phyloP scores from a whole-genome alignment of 2,329 filamentous ascomycete genomes.

The Fusarium floridanum region DNA sequence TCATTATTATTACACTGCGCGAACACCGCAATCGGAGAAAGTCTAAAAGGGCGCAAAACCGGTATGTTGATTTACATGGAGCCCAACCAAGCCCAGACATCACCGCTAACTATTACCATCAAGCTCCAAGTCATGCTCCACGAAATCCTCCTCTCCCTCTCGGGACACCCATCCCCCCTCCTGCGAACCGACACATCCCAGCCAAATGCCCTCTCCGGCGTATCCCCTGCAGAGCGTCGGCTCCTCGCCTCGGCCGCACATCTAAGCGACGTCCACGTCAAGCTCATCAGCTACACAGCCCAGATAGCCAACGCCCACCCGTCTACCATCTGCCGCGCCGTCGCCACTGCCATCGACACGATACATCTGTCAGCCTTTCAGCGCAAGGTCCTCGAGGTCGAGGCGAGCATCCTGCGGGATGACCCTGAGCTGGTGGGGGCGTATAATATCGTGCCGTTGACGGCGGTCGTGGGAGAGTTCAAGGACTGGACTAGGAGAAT shows the following conservation, averaged over 20 bases:
- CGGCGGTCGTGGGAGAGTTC: constrained; percentile 86
- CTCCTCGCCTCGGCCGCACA: constrained; percentile 82
- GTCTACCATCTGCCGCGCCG: constrained; percentile 88
- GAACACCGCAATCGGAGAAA: constrained; percentile 57
- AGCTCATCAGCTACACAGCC: constrained; percentile 75
- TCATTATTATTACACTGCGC: constrained; percentile 62
- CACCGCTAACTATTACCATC: constrained; percentile 26
- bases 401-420: constrained; percentile 79
- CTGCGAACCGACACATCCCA: constrained; percentile 70
- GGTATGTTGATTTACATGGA: constrained; percentile 26
- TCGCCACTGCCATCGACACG: constrained; percentile 81
- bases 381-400: constrained; percentile 85
- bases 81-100: not conserved
- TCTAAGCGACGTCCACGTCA: constrained; percentile 82
- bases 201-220: constrained; percentile 60
- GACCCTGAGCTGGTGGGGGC: constrained; percentile 88
- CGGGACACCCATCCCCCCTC: constrained; percentile 91
- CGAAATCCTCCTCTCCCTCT: constrained; percentile 96
- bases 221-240: constrained; percentile 85
- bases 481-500: constrained; percentile 86
- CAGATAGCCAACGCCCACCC: constrained; percentile 77
- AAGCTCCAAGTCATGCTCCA: constrained; percentile 80
- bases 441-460: constrained; percentile 93
- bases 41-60: constrained; percentile 49
- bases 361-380: constrained; percentile 86